These are phyloP conservation scores for Phytophthora multivora DNA, from an alignment of 352 stramenopile genomes.

Conservation along the genomic window DNA sequence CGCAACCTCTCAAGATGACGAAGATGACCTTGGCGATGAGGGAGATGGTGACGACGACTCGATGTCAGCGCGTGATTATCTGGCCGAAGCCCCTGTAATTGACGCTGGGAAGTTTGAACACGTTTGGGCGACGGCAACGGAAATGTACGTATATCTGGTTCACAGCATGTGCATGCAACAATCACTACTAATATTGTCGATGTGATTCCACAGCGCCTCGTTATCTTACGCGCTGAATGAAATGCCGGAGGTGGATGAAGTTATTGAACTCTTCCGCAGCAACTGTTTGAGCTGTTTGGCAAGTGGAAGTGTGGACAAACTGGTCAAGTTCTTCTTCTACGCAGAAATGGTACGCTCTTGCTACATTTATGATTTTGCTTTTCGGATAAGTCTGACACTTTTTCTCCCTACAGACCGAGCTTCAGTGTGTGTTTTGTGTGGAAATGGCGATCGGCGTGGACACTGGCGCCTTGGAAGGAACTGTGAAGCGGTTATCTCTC, in stretches of 20 bases:
- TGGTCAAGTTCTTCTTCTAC: slow-evolving; percentile 91
- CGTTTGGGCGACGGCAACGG: slow-evolving; percentile 65
- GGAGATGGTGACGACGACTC: slow-evolving; percentile 51
- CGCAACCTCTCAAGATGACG: slow-evolving; percentile 36
- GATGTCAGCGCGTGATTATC: slow-evolving; percentile 73
- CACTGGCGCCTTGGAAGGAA: slow-evolving; percentile 57
- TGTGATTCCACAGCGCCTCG: slow-evolving; percentile 43
- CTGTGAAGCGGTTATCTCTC: slow-evolving; percentile 75
- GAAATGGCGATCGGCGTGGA: slow-evolving; percentile 76
- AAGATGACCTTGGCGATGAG: slow-evolving; percentile 43
- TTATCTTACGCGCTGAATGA: slow-evolving; percentile 55
- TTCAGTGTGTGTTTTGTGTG: slow-evolving; percentile 84
- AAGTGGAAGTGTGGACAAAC: slow-evolving; percentile 66
- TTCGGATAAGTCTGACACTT: slow-evolving; percentile 6
- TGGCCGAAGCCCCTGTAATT: slow-evolving; percentile 61
- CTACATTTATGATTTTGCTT: not conserved
- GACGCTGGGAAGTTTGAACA: slow-evolving; percentile 83
- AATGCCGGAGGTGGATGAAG: slow-evolving; percentile 70
- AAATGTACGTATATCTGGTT: slow-evolving; percentile 63
- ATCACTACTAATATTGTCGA: slow-evolving; percentile 11
- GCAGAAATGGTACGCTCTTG: slow-evolving; percentile 70
- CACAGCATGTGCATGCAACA: not conserved
- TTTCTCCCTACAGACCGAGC: slow-evolving; percentile 52
- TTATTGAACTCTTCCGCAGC: slow-evolving; percentile 75
- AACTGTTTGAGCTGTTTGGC: slow-evolving; percentile 82